Conservation (phyloP, 148 eudicot species). For the Nepenthes gracilis region DNA sequence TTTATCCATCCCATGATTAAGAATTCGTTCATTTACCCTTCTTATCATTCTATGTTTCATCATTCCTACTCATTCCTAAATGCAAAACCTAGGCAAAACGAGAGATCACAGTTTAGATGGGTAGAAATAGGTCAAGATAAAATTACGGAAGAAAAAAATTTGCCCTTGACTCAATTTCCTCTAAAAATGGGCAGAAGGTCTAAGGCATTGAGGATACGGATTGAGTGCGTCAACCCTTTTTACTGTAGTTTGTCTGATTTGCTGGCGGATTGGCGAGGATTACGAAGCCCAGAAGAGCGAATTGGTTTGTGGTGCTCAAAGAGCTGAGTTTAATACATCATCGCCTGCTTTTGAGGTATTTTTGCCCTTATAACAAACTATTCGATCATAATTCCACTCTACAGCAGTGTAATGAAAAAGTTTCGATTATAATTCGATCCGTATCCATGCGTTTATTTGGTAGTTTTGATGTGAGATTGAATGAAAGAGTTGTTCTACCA, state of each 20-base stretch:
- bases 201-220: slow-evolving; percentile 64
- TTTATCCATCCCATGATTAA: too few species aligned
- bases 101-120: slow-evolving; percentile 36
- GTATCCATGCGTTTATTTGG: too few species aligned
- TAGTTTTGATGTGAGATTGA: too few species aligned
- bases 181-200: slow-evolving; percentile 62
- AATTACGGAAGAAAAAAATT: slow-evolving; percentile 44
- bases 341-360: slow-evolving; percentile 51
- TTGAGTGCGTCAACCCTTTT: slow-evolving; percentile 47
- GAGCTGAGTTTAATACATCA: slow-evolving; percentile 54
- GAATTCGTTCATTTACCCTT: too few species aligned
- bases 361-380: neutral
- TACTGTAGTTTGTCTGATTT: slow-evolving; percentile 33
- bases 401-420: too few species aligned
- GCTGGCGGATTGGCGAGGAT: slow-evolving; percentile 61
- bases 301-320: slow-evolving; percentile 81
- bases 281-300: slow-evolving; percentile 73
- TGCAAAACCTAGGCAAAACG: too few species aligned
- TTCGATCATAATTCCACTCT: too few species aligned
- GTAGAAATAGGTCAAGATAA: slow-evolving; percentile 20
- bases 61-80: too few species aligned
- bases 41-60: too few species aligned
- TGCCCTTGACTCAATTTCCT: slow-evolving; percentile 41
- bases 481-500: too few species aligned
- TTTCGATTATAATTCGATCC: too few species aligned